These are phyloP conservation scores for Hanseniaspora thailandica DNA, from an alignment of 805 yeast species.

Conservation along the genomic window DNA sequence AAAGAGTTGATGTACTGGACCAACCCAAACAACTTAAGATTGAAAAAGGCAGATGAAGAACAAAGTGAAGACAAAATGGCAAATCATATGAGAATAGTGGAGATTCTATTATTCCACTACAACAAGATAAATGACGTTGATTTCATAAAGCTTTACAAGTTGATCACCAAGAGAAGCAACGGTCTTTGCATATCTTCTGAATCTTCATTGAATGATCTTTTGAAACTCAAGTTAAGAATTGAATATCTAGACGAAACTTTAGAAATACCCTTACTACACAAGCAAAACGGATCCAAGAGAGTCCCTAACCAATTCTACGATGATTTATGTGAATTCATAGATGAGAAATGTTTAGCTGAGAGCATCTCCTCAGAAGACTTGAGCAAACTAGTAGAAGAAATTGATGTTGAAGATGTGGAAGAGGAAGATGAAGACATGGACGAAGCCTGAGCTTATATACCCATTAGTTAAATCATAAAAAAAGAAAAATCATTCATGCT, in stretches of 20 bases:
- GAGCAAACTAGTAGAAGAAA: conserved; percentile 19
- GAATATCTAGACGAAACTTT: conserved; percentile 3
- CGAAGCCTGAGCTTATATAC: conserved; percentile 3
- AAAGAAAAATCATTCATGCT: neutral
- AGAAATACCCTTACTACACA: conserved; percentile 5
- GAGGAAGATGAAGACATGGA: conserved; percentile 20
- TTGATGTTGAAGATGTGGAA: conserved; percentile 21
- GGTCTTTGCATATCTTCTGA: neutral
- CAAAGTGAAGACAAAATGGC: neutral
- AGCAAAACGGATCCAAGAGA: neutral
- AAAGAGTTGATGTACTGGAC: conserved; percentile 78
- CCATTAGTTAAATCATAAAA: too few relatives aligned
- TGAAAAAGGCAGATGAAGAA: conserved; percentile 27
- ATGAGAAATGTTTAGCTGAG: conserved; percentile 20
- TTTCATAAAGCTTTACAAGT: conserved; percentile 3
- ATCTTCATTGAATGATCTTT: neutral
- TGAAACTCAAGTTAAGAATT: conserved; percentile 12
- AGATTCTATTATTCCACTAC: conserved; percentile 10
- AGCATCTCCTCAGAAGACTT: conserved; percentile 17
- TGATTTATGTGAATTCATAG: conserved; percentile 19
- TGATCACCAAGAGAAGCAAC: conserved; percentile 7
- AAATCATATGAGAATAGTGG: conserved; percentile 2
- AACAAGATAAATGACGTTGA: conserved; percentile 8
- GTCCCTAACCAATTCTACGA: conserved; percentile 9
- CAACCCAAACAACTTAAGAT: conserved; percentile 39